phyloP scores from a whole-genome alignment of 2,329 filamentous ascomycete species.

The Trichoderma sp. region DNA sequence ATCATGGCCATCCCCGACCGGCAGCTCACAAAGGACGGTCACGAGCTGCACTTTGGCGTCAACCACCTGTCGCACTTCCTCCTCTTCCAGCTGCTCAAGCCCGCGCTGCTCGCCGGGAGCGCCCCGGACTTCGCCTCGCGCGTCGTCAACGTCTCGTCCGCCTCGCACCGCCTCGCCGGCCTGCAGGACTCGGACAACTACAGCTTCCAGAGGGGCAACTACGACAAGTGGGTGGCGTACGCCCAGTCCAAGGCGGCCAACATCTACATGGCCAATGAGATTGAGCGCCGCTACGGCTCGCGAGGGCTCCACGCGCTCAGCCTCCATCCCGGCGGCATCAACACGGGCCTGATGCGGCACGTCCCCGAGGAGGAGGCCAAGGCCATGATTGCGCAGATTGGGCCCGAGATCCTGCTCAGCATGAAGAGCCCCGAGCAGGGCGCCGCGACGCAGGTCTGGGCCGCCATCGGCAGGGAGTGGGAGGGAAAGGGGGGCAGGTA shows the following conservation, averaged over 20 bases:
- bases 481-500: conserved; percentile 53
- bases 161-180: conserved; percentile 5
- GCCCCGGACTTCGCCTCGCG: conserved; percentile 17
- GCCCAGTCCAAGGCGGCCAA: conserved; percentile 54
- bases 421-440: conserved; percentile 43
- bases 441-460: conserved; percentile 52
- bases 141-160: conserved; percentile 19
- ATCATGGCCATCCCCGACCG: conserved; percentile 41
- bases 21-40: conserved; percentile 31
- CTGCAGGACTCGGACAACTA: conserved; percentile 28
- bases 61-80: conserved; percentile 38
- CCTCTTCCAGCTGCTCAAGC: conserved; percentile 36
- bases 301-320: conserved; percentile 45
- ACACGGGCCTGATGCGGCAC: conserved; percentile 9
- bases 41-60: conserved; percentile 35
- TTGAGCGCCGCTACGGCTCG: conserved; percentile 51
- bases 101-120: conserved; percentile 1
- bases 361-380: conserved; percentile 10
- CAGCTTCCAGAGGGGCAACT: conserved; percentile 31
- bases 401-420: neutral
- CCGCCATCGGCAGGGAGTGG: conserved; percentile 46
- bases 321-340: conserved; percentile 49
- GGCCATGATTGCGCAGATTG: neutral
- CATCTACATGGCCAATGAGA: conserved; percentile 52
- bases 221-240: conserved; percentile 45